Percentiles rank a stretch among this genome's conserved stretches.
phyloP scores from a whole-genome alignment of 441 rosid genomes.

The Mallotus repandus region DNA sequence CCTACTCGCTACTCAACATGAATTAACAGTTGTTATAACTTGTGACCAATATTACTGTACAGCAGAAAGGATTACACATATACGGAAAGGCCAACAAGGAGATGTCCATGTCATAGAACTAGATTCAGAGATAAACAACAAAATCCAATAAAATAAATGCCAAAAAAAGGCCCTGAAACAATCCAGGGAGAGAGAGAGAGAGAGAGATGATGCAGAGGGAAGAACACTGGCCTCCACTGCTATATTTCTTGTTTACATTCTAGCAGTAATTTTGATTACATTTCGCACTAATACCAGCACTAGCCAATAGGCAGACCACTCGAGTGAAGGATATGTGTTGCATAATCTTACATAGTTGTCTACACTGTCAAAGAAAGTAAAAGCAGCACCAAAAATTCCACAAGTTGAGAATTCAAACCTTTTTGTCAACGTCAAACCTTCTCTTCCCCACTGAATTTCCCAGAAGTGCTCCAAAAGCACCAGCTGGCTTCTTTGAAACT shows the following conservation, averaged over 20 bases:
- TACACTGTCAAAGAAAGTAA: not conserved
- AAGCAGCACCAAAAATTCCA: not conserved
- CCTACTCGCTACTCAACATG: no score
- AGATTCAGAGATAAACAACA: not conserved
- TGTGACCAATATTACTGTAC: no score
- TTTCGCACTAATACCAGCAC: not conserved
- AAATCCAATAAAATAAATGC: not conserved
- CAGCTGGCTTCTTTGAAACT: conserved; percentile 54
- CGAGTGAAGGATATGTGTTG: not conserved
- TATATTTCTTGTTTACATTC: not conserved
- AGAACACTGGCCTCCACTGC: not conserved
- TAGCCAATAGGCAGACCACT: not conserved
- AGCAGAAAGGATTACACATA: no score
- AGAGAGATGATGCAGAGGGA: not conserved
- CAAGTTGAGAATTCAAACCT: conserved; percentile 32
- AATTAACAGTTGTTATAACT: no score
- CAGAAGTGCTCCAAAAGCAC: conserved; percentile 59
- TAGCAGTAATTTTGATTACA: not conserved
- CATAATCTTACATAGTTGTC: not conserved
- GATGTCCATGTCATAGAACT: not conserved
- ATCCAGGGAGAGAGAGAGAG: not conserved
- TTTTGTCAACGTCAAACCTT: conserved; percentile 40
- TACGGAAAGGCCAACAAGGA: not conserved
- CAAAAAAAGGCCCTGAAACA: not conserved
- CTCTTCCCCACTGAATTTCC: conserved; percentile 48